Percentiles rank a stretch among this genome's conserved stretches.
Conservation (phyloP, 176 grass and related monocot species). For the Zoysia pacifica region DNA sequence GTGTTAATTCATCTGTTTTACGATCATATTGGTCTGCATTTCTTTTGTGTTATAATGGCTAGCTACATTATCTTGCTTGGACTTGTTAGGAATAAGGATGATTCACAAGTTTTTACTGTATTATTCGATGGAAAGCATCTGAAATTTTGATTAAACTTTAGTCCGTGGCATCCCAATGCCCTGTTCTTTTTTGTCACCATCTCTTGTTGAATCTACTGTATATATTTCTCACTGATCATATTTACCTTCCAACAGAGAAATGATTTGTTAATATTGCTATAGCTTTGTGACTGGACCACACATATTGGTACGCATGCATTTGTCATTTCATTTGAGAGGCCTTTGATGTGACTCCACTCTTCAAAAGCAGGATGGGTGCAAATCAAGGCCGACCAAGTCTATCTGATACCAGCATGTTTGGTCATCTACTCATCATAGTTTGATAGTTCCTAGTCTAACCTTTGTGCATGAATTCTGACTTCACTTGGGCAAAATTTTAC, state of each 20-base stretch:
- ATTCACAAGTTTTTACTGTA: background rate
- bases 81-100: background rate
- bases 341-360: background rate
- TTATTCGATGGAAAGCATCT: background rate
- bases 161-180: too few species aligned
- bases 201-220: slow-evolving; percentile 27
- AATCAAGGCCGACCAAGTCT: background rate
- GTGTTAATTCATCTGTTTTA: background rate
- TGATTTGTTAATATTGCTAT: background rate
- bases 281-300: background rate
- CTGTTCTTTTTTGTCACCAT: background rate
- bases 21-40: background rate
- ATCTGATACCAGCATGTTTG: slow-evolving; percentile 27
- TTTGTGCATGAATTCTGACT: background rate
- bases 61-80: background rate
- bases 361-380: background rate
- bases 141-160: background rate
- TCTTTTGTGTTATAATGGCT: background rate
- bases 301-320: background rate
- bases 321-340: background rate
- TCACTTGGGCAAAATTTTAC: slow-evolving; percentile 3
- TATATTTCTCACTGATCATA: background rate
- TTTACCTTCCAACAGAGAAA: background rate
- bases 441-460: background rate
- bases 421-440: background rate